These are phyloP conservation scores for Stenogyne calaminthoides DNA, from an alignment of 305 asterid species.

Conservation along the genomic window DNA sequence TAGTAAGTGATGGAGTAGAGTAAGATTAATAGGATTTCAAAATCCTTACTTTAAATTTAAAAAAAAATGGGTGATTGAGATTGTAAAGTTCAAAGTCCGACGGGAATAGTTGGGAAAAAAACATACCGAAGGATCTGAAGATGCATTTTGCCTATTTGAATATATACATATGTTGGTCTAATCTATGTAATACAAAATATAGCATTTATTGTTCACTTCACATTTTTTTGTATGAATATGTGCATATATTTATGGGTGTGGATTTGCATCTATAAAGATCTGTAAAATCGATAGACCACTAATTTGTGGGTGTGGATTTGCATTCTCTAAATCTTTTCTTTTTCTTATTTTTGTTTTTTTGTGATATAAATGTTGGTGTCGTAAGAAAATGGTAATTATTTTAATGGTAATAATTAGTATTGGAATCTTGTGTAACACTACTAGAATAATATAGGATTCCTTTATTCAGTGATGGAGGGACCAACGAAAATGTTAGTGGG, in stretches of 20 bases:
- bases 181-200: background rate
- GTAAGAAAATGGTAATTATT: conserved; percentile 28
- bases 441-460: conserved; percentile 23
- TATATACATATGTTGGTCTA: background rate
- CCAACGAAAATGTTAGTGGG: conserved; percentile 35
- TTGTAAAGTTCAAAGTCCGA: too few relatives aligned
- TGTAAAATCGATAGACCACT: conserved; percentile 25
- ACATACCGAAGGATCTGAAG: too few relatives aligned
- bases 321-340: conserved; percentile 24
- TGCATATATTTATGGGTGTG: background rate
- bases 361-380: conserved; percentile 23
- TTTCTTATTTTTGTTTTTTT: conserved; percentile 9
- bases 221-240: background rate
- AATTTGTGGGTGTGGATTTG: conserved; percentile 30
- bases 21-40: too few relatives aligned
- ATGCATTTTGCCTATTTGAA: too few relatives aligned
- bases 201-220: background rate
- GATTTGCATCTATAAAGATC: background rate
- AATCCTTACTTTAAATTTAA: too few relatives aligned
- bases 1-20: too few relatives aligned
- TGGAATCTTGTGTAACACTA: conserved; percentile 36
- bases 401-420: conserved; percentile 28
- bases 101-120: too few relatives aligned
- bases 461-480: conserved; percentile 40
- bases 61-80: too few relatives aligned